Evolutionary conservation across 306 rosid species (phyloP), one percentile per base, ranked within the genome.

Genomic region (Dalbergia cochinchinensis): DNA sequence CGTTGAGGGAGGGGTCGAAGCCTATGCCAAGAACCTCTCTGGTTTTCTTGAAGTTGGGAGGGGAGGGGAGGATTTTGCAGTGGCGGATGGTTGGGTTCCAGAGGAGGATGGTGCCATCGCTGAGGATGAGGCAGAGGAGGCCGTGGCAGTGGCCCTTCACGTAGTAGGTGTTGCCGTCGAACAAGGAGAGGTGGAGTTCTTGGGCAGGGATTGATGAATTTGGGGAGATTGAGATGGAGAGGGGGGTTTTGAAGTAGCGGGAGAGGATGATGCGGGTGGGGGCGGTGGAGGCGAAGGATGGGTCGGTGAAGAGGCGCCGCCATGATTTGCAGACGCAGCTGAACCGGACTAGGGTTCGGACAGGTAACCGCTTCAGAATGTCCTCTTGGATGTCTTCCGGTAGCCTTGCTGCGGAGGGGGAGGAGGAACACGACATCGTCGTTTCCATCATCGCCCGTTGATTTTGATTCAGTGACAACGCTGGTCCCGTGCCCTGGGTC

Each of bases 101-200:
- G 20, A 87, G 11, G 41, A 82, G 42, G 39, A 83, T 84, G 22
- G 65, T 26, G 7, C 88, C 87, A 22, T 87, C 85, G n/a, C 69
- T 85, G 74, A 83, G 31, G n/a, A 87, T 86, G 20, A 79, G 3
- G 51, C 89, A 85, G 18, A 87, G 42, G 26, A 87, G 50, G 12
- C 91, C 91, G 16, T 87, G 82, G 45, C 82, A 87, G 59, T 85
- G 88, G 5, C 88, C 91, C 65, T 87, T 87, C 0, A 87, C 91
- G 39, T 80, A 85, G 16, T 85, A 87, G 5, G 87, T 86, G 60
- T 85, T 44, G 34, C 77, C 68, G 4, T 4, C 41, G 1, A 55
- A 70, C n/a, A 57, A 39, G 10, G 35, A 57, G 11, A 82, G 76
- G 10, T 69, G 74, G 15, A 85, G 78, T 71, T 82, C 74, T 12